Conservation (phyloP, 768 basidiomycete genomes). For the Rhizopogon vesiculosus region DNA sequence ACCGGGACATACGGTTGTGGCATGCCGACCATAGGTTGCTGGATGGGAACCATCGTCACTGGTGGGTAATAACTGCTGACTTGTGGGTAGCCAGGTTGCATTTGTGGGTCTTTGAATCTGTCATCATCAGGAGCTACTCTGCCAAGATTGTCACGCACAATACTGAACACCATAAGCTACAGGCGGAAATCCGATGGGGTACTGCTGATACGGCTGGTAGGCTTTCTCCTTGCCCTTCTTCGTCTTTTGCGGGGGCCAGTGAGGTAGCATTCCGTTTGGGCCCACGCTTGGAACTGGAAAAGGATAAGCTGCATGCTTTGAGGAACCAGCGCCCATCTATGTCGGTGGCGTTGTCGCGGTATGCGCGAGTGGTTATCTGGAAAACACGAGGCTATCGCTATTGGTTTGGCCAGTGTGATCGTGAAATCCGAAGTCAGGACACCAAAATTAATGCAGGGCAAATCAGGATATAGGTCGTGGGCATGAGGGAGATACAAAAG, state of each 20-base stretch:
- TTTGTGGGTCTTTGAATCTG: conserved; percentile 17
- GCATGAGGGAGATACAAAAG: background rate
- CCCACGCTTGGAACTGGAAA: conserved; percentile 8
- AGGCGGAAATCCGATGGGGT: conserved; percentile 9
- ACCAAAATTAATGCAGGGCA: background rate
- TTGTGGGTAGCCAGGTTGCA: conserved; percentile 16
- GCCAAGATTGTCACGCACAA: conserved; percentile 13
- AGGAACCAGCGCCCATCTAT: conserved; percentile 21
- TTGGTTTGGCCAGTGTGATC: background rate
- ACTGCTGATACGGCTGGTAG: conserved; percentile 12
- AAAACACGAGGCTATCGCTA: background rate
- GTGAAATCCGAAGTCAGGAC: background rate
- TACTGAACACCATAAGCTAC: conserved; percentile 16
- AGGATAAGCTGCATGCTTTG: conserved; percentile 18
- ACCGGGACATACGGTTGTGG: conserved; percentile 23
- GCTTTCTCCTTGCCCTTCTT: conserved; percentile 15
- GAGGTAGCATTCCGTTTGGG: conserved; percentile 8
- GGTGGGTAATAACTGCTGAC: conserved; percentile 22
- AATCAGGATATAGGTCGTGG: background rate
- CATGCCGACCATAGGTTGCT: conserved; percentile 25
- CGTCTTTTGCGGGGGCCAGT: conserved; percentile 16
- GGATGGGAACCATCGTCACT: conserved; percentile 17
- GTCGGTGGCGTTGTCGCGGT: background rate
- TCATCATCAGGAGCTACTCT: conserved; percentile 9
- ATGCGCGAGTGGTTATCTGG: background rate